Evolutionary conservation across 2,329 filamentous ascomycete genomes (phyloP).

Genomic region (Passalora sequoiae): DNA sequence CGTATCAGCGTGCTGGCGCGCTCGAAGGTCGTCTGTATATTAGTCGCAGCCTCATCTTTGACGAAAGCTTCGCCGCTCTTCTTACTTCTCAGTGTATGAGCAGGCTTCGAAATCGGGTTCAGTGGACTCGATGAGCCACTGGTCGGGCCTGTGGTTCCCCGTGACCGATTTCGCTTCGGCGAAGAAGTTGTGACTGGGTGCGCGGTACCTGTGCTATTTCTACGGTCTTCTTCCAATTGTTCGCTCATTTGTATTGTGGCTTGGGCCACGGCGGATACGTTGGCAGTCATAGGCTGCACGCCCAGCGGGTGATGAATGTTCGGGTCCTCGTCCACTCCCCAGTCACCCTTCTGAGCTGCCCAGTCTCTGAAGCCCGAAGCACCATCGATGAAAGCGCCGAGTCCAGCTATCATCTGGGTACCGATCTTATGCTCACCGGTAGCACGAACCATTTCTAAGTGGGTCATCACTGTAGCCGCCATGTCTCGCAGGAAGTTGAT

Average conservation of each 20-base stretch:
- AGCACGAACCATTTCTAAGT: conserved; percentile 46
- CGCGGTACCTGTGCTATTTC: not conserved
- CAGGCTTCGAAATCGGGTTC: conserved; percentile 1
- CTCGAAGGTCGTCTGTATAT: conserved; percentile 36
- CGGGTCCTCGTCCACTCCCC: conserved; percentile 17
- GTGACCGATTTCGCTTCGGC: conserved; percentile 6
- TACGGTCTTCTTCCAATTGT: conserved; percentile 10
- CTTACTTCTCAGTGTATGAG: conserved; percentile 10
- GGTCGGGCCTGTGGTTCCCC: not conserved
- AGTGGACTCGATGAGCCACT: conserved; percentile 5
- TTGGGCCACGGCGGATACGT: conserved; percentile 14
- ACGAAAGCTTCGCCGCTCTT: conserved; percentile 13
- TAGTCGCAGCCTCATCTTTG: conserved; percentile 9
- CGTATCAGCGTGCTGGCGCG: conserved; percentile 47
- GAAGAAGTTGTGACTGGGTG: not conserved
- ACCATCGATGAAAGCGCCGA: conserved; percentile 32
- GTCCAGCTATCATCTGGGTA: conserved; percentile 51
- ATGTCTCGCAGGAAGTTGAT: conserved; percentile 55
- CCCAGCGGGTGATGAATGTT: conserved; percentile 15
- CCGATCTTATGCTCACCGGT: conserved; percentile 43
- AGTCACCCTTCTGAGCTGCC: conserved; percentile 18
- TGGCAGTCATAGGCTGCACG: conserved; percentile 14
- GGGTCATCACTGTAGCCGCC: conserved; percentile 55
- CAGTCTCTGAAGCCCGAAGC: conserved; percentile 21
- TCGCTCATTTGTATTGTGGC: conserved; percentile 17